phyloP scores from a whole-genome alignment of 129 eudicot species.

The Chrysanthemum seticuspe region DNA sequence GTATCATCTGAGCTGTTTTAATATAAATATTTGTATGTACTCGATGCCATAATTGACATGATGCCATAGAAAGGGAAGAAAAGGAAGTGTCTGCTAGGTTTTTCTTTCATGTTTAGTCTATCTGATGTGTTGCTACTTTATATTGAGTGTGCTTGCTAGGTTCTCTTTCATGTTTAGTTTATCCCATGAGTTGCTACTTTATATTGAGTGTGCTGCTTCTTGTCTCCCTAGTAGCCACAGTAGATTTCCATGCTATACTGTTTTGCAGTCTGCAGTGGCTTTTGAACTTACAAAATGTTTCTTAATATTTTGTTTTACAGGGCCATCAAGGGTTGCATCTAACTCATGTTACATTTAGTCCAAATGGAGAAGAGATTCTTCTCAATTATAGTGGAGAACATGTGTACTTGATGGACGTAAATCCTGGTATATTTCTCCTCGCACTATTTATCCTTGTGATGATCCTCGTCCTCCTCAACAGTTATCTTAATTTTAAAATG shows the following conservation, averaged over 20 bases:
- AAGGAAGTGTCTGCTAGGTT: background rate
- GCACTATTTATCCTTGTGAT: background rate
- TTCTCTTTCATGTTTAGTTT: too few relatives aligned
- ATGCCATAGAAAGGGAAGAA: background rate
- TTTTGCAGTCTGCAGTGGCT: background rate
- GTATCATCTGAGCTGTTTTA: constrained; percentile 7
- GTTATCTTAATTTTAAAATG: background rate
- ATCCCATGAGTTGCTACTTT: background rate
- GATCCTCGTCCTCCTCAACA: background rate
- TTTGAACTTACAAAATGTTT: constrained; percentile 3
- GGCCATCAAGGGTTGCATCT: constrained; percentile 71
- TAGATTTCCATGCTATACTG: background rate
- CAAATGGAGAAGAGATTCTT: constrained; percentile 87
- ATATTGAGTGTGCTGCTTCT: background rate
- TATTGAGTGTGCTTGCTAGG: background rate
- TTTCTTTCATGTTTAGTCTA: too few relatives aligned
- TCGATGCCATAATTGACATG: background rate
- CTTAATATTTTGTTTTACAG: constrained; percentile 38
- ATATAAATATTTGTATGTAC: background rate
- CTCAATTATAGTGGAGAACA: constrained; percentile 90
- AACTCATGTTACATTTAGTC: constrained; percentile 89
- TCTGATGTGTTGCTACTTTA: background rate
- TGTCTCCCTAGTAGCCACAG: background rate
- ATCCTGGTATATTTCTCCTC: constrained; percentile 52
- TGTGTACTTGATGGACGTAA: constrained; percentile 81